These are phyloP conservation scores for Rubia occidens DNA, from an alignment of 305 asterid genomes.

Conservation along the genomic window DNA sequence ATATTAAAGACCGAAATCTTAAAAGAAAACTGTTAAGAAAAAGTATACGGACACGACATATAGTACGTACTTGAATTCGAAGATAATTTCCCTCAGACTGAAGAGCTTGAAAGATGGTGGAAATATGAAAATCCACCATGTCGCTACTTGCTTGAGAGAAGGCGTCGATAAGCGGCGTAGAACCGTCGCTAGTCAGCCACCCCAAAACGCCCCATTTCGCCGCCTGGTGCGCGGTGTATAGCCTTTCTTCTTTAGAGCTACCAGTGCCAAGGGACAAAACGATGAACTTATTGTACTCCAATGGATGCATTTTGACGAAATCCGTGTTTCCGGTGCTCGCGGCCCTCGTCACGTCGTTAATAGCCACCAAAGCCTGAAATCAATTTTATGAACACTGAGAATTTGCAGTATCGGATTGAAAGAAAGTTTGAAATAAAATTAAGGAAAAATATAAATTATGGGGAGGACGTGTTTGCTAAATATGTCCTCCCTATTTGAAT, in stretches of 20 bases:
- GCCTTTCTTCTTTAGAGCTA: conserved; percentile 27
- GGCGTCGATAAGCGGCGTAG: conserved; percentile 39
- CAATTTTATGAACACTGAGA: too few relatives aligned
- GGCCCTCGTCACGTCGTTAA: conserved; percentile 34
- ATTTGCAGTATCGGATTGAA: too few relatives aligned
- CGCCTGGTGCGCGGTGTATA: conserved; percentile 27
- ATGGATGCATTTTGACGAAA: conserved; percentile 19
- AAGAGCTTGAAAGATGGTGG: conserved; percentile 29
- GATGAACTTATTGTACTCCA: conserved; percentile 35
- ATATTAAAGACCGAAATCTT: too few relatives aligned
- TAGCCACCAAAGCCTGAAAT: conserved; percentile 39
- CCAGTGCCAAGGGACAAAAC: conserved; percentile 52
- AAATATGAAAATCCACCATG: conserved; percentile 34
- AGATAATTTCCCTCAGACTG: conserved; percentile 33
- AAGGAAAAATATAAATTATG: too few relatives aligned
- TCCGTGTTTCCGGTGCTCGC: conserved; percentile 31
- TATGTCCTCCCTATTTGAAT: too few relatives aligned
- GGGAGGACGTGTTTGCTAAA: too few relatives aligned
- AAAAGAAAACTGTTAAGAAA: too few relatives aligned
- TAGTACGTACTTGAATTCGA: conserved; percentile 32
- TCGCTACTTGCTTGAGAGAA: conserved; percentile 38
- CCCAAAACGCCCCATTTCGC: conserved; percentile 43
- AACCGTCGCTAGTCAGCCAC: conserved; percentile 42
- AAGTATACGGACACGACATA: too few relatives aligned
- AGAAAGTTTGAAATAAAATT: too few relatives aligned